These are phyloP conservation scores for Pythium phragmiticola DNA, from an alignment of 352 stramenopile genomes.

Conservation along the genomic window DNA sequence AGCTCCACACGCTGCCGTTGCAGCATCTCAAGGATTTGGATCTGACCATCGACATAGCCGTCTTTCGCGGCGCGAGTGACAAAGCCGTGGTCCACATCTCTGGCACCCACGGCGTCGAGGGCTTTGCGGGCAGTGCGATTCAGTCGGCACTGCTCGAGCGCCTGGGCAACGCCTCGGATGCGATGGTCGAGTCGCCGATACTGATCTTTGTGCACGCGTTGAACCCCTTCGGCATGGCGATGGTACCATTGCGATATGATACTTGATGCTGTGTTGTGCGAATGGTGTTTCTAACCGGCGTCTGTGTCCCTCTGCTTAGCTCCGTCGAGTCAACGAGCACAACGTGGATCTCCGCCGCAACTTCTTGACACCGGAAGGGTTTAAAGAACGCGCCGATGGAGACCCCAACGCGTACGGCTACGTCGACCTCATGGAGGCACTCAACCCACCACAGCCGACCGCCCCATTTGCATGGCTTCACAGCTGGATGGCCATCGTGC, in stretches of 20 bases:
- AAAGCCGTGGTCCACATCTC: constrained; percentile 39
- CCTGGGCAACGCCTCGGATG: constrained; percentile 11
- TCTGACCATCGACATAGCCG: constrained; percentile 39
- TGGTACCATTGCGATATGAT: constrained; percentile 28
- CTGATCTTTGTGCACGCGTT: constrained; percentile 93
- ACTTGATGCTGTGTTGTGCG: background rate
- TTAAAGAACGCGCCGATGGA: constrained; percentile 35
- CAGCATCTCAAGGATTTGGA: constrained; percentile 21
- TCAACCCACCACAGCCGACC: constrained; percentile 54
- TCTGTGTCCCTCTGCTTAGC: constrained; percentile 19
- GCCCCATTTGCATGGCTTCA: constrained; percentile 34
- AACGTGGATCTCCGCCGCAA: constrained; percentile 96
- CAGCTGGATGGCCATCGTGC: constrained; percentile 30
- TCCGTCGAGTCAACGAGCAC: constrained; percentile 92
- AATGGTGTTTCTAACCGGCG: background rate
- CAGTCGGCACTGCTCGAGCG: constrained; percentile 33
- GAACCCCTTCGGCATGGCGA: constrained; percentile 76
- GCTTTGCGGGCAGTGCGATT: constrained; percentile 50
- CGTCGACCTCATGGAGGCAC: constrained; percentile 59
- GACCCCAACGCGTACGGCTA: constrained; percentile 84
- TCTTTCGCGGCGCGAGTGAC: constrained; percentile 25
- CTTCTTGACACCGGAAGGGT: constrained; percentile 59
- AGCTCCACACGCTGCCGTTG: constrained; percentile 31
- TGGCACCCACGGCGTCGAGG: constrained; percentile 49
- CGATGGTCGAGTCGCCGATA: constrained; percentile 37